Evolutionary conservation across 2,329 filamentous ascomycete genomes (phyloP).

Genomic region (Apiospora phragmitis): DNA sequence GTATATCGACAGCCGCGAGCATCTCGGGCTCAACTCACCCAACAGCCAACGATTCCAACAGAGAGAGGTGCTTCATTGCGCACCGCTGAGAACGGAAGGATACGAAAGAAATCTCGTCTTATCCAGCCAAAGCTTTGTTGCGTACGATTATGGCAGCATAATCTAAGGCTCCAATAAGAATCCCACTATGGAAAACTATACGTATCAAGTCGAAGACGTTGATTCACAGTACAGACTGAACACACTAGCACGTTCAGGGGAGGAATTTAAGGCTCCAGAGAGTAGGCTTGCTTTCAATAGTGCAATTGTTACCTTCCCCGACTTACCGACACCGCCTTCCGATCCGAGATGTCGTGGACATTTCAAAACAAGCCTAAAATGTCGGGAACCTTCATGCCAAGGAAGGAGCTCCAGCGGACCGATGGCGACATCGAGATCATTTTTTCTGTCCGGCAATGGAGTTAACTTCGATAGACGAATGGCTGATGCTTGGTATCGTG

Average conservation of each 20-base stretch:
- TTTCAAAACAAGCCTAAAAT: background rate
- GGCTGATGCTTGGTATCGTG: conserved; percentile 21
- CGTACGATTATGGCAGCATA: background rate
- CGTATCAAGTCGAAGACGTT: background rate
- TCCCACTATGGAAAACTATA: background rate
- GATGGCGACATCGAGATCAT: conserved; percentile 13
- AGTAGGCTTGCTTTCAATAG: background rate
- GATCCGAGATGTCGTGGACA: background rate
- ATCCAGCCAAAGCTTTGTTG: background rate
- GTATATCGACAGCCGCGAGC: conserved; percentile 17
- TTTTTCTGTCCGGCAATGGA: conserved; percentile 22
- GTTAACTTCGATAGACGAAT: conserved; percentile 13
- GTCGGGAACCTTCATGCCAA: conserved; percentile 2
- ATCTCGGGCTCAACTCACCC: conserved; percentile 18
- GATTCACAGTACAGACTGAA: background rate
- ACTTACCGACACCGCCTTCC: background rate
- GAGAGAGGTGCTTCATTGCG: conserved; percentile 13
- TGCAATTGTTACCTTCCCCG: no score
- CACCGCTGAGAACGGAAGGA: background rate
- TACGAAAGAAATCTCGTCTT: background rate
- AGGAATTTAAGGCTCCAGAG: background rate
- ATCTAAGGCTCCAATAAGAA: background rate
- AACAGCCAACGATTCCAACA: conserved; percentile 12
- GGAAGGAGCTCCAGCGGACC: background rate
- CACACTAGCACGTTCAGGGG: background rate